A percentile compares a stretch with the other conserved stretches of the same genome.
phyloP scores from a whole-genome alignment of 2,329 filamentous ascomycete species.

The Sclerotinia trifoliorum region DNA sequence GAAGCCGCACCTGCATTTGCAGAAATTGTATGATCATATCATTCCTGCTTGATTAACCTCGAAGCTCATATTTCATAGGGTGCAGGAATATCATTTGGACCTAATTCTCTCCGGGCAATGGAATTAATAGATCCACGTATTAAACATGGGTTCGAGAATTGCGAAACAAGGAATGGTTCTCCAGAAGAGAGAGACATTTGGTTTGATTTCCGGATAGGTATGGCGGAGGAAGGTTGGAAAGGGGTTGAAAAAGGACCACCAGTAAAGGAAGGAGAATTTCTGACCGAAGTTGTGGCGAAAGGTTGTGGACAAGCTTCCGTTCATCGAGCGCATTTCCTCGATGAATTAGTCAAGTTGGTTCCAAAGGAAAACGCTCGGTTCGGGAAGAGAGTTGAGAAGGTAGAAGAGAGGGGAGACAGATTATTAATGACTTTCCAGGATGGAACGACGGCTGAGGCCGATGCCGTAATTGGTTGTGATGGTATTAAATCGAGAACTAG shows the following conservation, averaged over 20 bases:
- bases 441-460: constrained; percentile 40
- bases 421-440: constrained; percentile 46
- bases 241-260: constrained; percentile 24
- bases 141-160: constrained; percentile 31
- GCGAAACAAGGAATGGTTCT: constrained; percentile 33
- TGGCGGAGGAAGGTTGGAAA: constrained; percentile 31
- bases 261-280: constrained; percentile 26
- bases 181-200: constrained; percentile 32
- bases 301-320: constrained; percentile 34
- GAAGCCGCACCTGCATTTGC: constrained; percentile 38
- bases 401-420: constrained; percentile 35
- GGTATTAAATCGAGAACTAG: constrained; percentile 49
- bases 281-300: constrained; percentile 29
- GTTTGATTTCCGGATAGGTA: constrained; percentile 38
- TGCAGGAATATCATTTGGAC: constrained; percentile 39
- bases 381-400: constrained; percentile 41
- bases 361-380: constrained; percentile 42
- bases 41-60: not conserved
- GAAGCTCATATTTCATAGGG: constrained; percentile 21
- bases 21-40: constrained; percentile 31
- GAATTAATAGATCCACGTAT: constrained; percentile 36
- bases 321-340: constrained; percentile 39
- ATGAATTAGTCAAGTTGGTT: constrained; percentile 41
- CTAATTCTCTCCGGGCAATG: constrained; percentile 38
- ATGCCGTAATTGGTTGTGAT: constrained; percentile 25